A percentile compares a stretch with the other conserved stretches of the same genome.
Conservation (phyloP, 495 filamentous ascomycete genomes). For the Ascobolus immersus region DNA sequence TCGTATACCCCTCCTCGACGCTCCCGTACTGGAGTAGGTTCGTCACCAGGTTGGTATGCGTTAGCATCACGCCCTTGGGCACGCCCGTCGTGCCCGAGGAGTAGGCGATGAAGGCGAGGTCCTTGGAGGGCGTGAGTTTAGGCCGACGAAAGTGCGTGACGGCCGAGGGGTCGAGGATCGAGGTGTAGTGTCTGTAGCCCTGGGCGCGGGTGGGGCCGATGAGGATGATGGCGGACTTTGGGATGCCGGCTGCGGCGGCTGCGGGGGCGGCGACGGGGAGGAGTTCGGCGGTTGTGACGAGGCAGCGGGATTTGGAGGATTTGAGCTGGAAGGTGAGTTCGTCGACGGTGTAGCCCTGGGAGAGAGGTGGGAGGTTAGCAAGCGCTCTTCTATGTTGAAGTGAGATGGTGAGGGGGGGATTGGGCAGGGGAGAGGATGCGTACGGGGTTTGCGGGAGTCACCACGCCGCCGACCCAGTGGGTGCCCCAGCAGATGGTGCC, state of each 20-base stretch:
- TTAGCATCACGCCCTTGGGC: slow-evolving; percentile 83
- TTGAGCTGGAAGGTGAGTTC: slow-evolving; percentile 75
- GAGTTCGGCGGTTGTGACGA: slow-evolving; percentile 44
- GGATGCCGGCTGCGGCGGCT: slow-evolving; percentile 39
- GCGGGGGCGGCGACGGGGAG: slow-evolving; percentile 39
- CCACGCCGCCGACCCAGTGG: slow-evolving; percentile 59
- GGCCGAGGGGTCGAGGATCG: slow-evolving; percentile 34
- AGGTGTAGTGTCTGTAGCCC: slow-evolving; percentile 31
- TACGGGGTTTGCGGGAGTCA: slow-evolving; percentile 62
- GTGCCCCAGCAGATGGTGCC: slow-evolving; percentile 47
- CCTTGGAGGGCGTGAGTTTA: slow-evolving; percentile 28
- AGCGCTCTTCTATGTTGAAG: not conserved
- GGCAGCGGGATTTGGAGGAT: slow-evolving; percentile 48
- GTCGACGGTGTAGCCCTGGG: slow-evolving; percentile 47
- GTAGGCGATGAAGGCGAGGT: slow-evolving; percentile 50
- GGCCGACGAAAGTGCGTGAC: slow-evolving; percentile 18
- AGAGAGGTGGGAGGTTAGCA: not conserved
- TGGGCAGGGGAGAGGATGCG: not conserved
- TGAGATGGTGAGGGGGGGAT: not conserved
- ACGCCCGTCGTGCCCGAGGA: slow-evolving; percentile 74
- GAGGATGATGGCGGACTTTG: slow-evolving; percentile 41
- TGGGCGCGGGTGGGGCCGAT: slow-evolving; percentile 41
- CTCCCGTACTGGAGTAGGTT: slow-evolving; percentile 28
- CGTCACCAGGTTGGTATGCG: slow-evolving; percentile 55
- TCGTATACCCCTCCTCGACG: slow-evolving; percentile 34